These are phyloP conservation scores for Persicaria maculosa DNA, from an alignment of 148 eudicot species.

Conservation along the genomic window DNA sequence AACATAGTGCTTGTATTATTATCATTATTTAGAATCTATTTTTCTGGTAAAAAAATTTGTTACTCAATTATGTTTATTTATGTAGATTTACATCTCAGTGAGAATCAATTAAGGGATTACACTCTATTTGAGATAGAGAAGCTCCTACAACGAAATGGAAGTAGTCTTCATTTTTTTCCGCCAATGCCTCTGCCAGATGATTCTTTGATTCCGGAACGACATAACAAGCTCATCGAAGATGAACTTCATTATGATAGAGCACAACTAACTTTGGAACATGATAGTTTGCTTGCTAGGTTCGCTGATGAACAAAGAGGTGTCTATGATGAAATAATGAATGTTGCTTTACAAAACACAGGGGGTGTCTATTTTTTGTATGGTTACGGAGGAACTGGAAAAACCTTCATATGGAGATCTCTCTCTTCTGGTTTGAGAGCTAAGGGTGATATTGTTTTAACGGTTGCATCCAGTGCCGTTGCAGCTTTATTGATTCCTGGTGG, in stretches of 20 bases:
- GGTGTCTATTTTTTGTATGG: slow-evolving; percentile 24
- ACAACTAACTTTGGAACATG: neutral
- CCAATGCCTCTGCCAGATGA: neutral
- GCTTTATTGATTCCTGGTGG: neutral
- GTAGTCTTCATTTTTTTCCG: neutral
- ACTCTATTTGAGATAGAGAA: neutral
- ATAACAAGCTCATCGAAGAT: slow-evolving; percentile 6
- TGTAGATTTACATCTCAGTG: neutral
- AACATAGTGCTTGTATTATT: neutral
- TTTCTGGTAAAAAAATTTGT: neutral
- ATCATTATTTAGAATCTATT: neutral
- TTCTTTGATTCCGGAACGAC: accelerated
- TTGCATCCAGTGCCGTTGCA: slow-evolving; percentile 23
- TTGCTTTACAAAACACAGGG: neutral
- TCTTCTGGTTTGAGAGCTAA: neutral
- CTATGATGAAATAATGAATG: neutral
- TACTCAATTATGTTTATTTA: neutral
- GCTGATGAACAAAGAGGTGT: slow-evolving; percentile 7
- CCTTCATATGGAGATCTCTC: slow-evolving; percentile 20
- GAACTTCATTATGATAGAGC: slow-evolving; percentile 13
- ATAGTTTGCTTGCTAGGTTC: neutral
- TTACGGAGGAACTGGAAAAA: slow-evolving; percentile 25
- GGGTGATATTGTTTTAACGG: slow-evolving; percentile 17
- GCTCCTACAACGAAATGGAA: neutral
- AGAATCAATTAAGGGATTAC: neutral